These are phyloP conservation scores for Pyracantha coccinea DNA, from an alignment of 331 rosid species.

Conservation along the genomic window DNA sequence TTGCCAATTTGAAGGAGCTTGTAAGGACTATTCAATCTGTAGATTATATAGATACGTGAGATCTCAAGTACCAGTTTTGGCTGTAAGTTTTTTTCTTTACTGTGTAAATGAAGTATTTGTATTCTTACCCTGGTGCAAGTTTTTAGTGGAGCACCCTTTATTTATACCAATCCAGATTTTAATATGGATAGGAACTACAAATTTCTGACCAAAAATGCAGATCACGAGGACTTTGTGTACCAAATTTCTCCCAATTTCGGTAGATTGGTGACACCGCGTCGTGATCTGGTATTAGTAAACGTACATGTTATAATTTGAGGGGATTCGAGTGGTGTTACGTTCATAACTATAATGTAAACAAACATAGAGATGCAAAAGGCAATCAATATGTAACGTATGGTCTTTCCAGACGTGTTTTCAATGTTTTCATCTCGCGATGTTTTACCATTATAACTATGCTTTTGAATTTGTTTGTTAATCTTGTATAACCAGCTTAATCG, in stretches of 20 bases:
- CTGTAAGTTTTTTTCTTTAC: background rate
- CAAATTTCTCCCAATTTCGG: background rate
- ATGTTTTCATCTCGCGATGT: background rate
- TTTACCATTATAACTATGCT: background rate
- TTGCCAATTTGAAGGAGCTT: conserved; percentile 95
- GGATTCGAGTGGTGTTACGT: too few relatives aligned
- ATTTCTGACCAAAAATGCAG: background rate
- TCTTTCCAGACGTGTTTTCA: background rate
- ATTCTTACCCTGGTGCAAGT: conserved; percentile 53
- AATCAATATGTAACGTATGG: background rate
- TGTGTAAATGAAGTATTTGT: conserved; percentile 37
- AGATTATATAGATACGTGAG: conserved; percentile 50
- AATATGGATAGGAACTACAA: background rate
- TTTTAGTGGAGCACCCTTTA: conserved; percentile 49
- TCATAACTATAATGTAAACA: too few relatives aligned
- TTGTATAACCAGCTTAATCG: too few relatives aligned
- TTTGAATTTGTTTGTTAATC: too few relatives aligned
- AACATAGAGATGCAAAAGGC: background rate
- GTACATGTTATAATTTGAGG: too few relatives aligned
- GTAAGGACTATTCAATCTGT: conserved; percentile 66
- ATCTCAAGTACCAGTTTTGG: background rate
- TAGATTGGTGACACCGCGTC: background rate
- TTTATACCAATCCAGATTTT: background rate
- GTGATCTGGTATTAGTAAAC: too few relatives aligned
- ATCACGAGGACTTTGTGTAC: background rate